A percentile compares a stretch with the other conserved stretches of the same genome.
Conservation (phyloP, 2,329 filamentous ascomycete genomes). For the Thelonectria olida region DNA sequence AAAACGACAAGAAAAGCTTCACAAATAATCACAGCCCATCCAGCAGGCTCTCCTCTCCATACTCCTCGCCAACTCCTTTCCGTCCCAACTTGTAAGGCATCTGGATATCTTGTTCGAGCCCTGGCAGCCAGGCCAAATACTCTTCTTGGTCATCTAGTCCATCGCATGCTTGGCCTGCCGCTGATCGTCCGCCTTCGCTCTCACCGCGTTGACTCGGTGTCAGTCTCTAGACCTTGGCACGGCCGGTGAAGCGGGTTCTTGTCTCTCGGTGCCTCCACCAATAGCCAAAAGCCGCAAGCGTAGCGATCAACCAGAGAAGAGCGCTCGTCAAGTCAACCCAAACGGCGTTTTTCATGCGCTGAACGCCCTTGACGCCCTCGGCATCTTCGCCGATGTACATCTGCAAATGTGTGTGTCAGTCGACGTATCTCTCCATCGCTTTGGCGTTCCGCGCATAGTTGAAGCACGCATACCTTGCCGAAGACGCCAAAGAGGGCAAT, state of each 20-base stretch:
- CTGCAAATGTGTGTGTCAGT: constrained; percentile 38
- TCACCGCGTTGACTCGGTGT: not conserved
- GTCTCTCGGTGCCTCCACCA: constrained; percentile 66
- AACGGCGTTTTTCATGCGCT: constrained; percentile 85
- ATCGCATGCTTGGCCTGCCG: not conserved
- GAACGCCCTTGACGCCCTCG: constrained; percentile 69
- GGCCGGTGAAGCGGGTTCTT: constrained; percentile 66
- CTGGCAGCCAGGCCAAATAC: not conserved
- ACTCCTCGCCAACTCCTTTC: not conserved
- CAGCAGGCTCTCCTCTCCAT: constrained; percentile 20
- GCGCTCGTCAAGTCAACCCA: constrained; percentile 83
- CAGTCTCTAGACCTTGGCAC: constrained; percentile 59
- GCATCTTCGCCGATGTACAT: constrained; percentile 78
- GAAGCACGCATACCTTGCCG: constrained; percentile 61
- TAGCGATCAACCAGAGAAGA: constrained; percentile 77
- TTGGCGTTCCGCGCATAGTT: not conserved
- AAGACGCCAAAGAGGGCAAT: constrained; percentile 86
- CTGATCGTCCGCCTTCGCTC: not conserved
- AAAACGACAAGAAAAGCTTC: not conserved
- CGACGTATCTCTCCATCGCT: not conserved
- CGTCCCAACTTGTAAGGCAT: not conserved
- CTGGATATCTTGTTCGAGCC: not conserved
- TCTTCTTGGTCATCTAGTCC: not conserved
- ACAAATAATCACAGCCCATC: constrained; percentile 27
- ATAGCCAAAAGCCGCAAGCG: constrained; percentile 62